Evolutionary conservation across 805 yeast genomes (phyloP).

Genomic region (Barnettozyma wickerhamii): DNA sequence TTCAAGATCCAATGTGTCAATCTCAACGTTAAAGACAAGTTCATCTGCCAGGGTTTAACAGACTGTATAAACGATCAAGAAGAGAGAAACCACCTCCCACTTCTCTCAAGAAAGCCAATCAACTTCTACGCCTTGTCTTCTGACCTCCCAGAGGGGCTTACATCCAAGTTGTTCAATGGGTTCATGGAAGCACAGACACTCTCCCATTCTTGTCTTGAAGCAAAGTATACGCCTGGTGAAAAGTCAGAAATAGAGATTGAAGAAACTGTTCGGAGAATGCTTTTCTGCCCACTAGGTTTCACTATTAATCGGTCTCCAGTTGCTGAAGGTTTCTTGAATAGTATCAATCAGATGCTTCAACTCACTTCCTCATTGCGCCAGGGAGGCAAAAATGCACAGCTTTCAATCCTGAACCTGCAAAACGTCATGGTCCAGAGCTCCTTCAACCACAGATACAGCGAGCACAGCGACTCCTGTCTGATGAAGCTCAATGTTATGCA

Average conservation of each 20-base stretch:
- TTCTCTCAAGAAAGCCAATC: slow-evolving; percentile 1
- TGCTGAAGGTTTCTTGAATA: slow-evolving; percentile 8
- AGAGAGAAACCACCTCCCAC: background rate
- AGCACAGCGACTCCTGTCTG: slow-evolving; percentile 7
- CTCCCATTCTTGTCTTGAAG: no score
- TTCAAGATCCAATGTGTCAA: slow-evolving; percentile 6
- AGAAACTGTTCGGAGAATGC: slow-evolving; percentile 8
- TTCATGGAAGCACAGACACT: no score
- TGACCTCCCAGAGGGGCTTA: background rate
- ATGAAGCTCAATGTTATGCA: slow-evolving; percentile 17
- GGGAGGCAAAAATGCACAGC: slow-evolving; percentile 1
- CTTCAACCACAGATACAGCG: slow-evolving; percentile 3
- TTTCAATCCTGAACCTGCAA: slow-evolving; percentile 14
- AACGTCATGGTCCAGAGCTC: slow-evolving; percentile 18
- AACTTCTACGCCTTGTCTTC: slow-evolving; percentile 6
- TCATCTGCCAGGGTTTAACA: background rate
- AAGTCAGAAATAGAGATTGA: slow-evolving; percentile 1
- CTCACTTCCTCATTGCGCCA: background rate
- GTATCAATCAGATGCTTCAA: slow-evolving; percentile 1
- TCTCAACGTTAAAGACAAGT: slow-evolving; percentile 3
- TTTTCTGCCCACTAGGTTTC: slow-evolving; percentile 16
- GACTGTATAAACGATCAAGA: background rate
- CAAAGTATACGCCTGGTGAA: no score
- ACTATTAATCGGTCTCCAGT: slow-evolving; percentile 1
- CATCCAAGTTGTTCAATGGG: slow-evolving; percentile 5